phyloP scores from a whole-genome alignment of 305 asterid species.

The Andrographis paniculata region DNA sequence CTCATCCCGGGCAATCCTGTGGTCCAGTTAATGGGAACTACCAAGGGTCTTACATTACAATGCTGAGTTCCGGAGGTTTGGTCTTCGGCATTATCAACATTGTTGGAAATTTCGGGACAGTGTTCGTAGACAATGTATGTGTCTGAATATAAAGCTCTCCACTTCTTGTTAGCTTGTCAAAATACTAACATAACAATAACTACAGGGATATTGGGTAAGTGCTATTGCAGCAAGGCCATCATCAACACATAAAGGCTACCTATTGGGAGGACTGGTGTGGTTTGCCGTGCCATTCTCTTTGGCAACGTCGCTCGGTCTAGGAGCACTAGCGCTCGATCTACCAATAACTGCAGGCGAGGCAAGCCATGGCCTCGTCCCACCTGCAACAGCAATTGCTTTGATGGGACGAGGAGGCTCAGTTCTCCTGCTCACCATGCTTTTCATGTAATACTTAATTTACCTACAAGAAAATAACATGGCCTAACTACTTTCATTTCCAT shows the following conservation, averaged over 20 bases:
- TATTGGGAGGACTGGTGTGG: conserved; percentile 90
- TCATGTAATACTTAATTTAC: too few relatives aligned
- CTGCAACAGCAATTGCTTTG: conserved; percentile 86
- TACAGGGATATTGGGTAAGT: conserved; percentile 88
- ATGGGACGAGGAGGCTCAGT: conserved; percentile 94
- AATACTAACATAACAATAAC: background rate
- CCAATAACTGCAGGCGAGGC: conserved; percentile 82
- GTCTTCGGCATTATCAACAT: conserved; percentile 89
- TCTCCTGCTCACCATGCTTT: conserved; percentile 87
- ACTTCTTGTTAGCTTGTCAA: background rate
- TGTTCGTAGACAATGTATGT: conserved; percentile 82
- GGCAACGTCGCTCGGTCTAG: conserved; percentile 86
- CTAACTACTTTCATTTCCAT: too few relatives aligned
- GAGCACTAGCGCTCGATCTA: conserved; percentile 86
- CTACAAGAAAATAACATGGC: too few relatives aligned
- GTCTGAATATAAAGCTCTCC: too few relatives aligned
- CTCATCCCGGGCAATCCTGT: conserved; percentile 61
- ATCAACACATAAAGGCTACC: conserved; percentile 86
- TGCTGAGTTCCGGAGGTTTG: conserved; percentile 84
- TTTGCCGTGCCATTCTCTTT: conserved; percentile 92
- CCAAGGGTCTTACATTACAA: conserved; percentile 70
- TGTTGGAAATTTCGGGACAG: conserved; percentile 87
- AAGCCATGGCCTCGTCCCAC: conserved; percentile 78
- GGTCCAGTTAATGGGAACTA: conserved; percentile 74
- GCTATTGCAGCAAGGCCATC: conserved; percentile 97